Evolutionary conservation across 2,329 filamentous ascomycete genomes (phyloP).

Genomic region (Ceratocystis smalleyi): DNA sequence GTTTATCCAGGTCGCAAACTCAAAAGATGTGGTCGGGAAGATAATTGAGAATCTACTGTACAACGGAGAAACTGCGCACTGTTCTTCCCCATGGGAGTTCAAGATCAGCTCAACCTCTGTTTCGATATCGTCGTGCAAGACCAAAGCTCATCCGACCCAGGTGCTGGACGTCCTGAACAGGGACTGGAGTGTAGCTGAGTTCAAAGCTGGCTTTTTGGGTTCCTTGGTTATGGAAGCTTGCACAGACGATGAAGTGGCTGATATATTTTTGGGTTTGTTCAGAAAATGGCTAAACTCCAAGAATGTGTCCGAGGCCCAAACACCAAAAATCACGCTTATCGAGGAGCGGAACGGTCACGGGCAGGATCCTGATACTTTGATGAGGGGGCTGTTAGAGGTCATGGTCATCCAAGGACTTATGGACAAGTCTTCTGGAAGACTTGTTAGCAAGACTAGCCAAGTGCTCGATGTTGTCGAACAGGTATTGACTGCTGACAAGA

Average conservation of each 20-base stretch:
- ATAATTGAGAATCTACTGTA: constrained; percentile 42
- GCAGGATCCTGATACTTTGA: constrained; percentile 24
- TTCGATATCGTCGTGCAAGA: not conserved
- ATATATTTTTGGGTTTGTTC: constrained; percentile 45
- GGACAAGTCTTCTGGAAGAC: constrained; percentile 43
- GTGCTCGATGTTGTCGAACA: constrained; percentile 48
- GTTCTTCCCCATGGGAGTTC: constrained; percentile 36
- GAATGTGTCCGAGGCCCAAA: constrained; percentile 13
- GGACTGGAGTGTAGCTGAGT: constrained; percentile 32
- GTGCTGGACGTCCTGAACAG: constrained; percentile 20
- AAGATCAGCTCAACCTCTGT: constrained; percentile 28
- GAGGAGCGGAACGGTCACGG: constrained; percentile 21
- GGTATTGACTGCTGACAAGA: constrained; percentile 36
- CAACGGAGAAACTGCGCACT: constrained; percentile 29
- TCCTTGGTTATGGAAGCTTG: constrained; percentile 34
- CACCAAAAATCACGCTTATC: constrained; percentile 22
- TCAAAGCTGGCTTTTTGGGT: constrained; percentile 34
- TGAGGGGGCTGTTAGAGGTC: constrained; percentile 39
- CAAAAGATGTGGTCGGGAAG: constrained; percentile 31
- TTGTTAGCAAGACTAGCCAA: constrained; percentile 48
- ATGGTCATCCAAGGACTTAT: constrained; percentile 52
- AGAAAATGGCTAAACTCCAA: constrained; percentile 37
- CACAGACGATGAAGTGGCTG: constrained; percentile 40
- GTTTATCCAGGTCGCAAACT: constrained; percentile 42
- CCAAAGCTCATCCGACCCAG: not conserved